phyloP scores from a whole-genome alignment of 106 monocot genomes.

The Dactylorhiza incarnata region DNA sequence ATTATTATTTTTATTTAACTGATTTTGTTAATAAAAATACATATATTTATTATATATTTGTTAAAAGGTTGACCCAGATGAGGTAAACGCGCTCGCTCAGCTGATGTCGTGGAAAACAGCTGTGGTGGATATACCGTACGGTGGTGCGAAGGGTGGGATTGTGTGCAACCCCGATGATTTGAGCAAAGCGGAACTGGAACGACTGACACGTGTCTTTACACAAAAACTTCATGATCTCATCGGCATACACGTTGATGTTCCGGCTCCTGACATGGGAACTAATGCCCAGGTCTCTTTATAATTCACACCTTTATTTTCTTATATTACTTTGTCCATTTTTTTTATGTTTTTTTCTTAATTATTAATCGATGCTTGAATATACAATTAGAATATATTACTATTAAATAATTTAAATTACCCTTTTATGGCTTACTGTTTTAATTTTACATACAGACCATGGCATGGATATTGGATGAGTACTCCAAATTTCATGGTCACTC shows the following conservation, averaged over 20 bases:
- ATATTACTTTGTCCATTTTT: background rate
- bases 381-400: background rate
- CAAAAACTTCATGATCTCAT: conserved; percentile 93
- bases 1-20: background rate
- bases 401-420: background rate
- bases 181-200: conserved; percentile 73
- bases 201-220: conserved; percentile 83
- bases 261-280: conserved; percentile 97
- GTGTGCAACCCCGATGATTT: conserved; percentile 72
- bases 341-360: background rate
- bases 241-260: conserved; percentile 78
- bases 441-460: conserved; percentile 62
- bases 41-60: too few species aligned
- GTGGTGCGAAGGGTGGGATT: conserved; percentile 94
- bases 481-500: conserved; percentile 90
- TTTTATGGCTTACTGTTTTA: background rate
- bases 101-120: conserved; percentile 99
- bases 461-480: conserved; percentile 96
- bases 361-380: background rate
- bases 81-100: conserved; percentile 91
- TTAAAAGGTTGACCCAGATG: conserved; percentile 76
- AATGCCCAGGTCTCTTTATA: conserved; percentile 63
- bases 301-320: background rate
- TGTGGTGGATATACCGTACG: conserved; percentile 82
- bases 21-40: background rate